These are phyloP conservation scores for Magnusiomyces tetraspermus DNA, from an alignment of 1,139 yeast genomes.

Conservation along the genomic window DNA sequence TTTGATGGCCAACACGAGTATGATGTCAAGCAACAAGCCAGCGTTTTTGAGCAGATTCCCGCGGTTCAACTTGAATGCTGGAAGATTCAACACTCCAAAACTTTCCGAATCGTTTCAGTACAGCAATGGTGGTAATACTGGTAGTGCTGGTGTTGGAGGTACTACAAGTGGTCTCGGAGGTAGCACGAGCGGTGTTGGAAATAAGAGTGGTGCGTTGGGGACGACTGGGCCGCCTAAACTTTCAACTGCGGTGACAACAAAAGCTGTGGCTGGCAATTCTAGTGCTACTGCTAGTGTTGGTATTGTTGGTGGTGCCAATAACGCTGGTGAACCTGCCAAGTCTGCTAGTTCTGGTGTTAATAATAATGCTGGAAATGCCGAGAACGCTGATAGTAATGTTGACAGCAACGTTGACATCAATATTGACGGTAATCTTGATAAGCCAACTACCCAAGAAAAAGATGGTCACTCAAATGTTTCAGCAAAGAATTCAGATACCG, in stretches of 20 bases:
- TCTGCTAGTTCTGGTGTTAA: too few species aligned
- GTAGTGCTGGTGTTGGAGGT: not conserved
- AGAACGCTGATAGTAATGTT: too few species aligned
- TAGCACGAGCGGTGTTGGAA: not conserved
- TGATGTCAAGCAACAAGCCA: not conserved
- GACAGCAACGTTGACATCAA: too few species aligned
- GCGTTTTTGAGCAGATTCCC: conserved; percentile 1
- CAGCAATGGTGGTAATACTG: not conserved
- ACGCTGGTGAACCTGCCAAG: too few species aligned
- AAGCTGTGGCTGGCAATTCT: not conserved
- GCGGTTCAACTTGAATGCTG: conserved; percentile 1
- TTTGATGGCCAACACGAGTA: not conserved
- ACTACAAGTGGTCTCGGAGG: not conserved
- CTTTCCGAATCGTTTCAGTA: not conserved
- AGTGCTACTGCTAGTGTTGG: too few species aligned
- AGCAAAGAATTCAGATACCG: too few species aligned
- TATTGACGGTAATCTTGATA: too few species aligned
- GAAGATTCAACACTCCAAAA: not conserved
- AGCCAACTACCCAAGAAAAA: too few species aligned
- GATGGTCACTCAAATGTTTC: too few species aligned
- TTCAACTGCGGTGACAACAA: not conserved
- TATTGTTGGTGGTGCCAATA: too few species aligned
- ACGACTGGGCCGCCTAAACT: not conserved
- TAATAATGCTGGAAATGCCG: too few species aligned
- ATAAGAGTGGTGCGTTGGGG: not conserved